A percentile compares a stretch with the other conserved stretches of the same genome.
Evolutionary conservation across 495 filamentous ascomycete genomes (phyloP).

Genomic region (Hypoxylon fragiforme): DNA sequence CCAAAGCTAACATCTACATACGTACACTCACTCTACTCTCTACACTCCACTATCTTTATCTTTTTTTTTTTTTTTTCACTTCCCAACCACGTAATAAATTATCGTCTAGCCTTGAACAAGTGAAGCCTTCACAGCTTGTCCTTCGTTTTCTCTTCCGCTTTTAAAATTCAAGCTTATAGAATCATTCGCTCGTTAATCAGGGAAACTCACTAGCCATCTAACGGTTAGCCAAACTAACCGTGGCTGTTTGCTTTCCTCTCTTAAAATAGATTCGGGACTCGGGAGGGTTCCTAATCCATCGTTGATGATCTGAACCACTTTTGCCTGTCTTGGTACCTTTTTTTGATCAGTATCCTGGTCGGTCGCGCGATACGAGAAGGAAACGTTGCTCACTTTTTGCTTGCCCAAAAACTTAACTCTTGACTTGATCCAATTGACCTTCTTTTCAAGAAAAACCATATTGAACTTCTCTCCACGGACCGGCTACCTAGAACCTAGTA

Average conservation of each 20-base stretch:
- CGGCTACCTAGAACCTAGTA: too few species aligned
- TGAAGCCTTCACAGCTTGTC: slow-evolving; percentile 4
- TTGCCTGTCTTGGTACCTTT: too few species aligned
- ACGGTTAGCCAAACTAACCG: slow-evolving; percentile 21
- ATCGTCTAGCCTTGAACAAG: neutral
- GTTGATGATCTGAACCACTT: too few species aligned
- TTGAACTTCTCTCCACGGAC: too few species aligned
- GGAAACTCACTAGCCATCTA: slow-evolving; percentile 28
- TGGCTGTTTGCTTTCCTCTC: slow-evolving; percentile 31
- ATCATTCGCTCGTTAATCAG: slow-evolving; percentile 16
- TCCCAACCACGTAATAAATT: slow-evolving; percentile 21
- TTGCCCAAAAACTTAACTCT: neutral
- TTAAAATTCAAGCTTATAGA: slow-evolving; percentile 15
- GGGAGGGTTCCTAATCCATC: too few species aligned
- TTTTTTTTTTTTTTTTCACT: neutral
- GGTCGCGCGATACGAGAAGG: slow-evolving; percentile 3
- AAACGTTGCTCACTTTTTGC: neutral
- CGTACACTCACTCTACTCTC: too few species aligned
- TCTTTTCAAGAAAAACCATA: too few species aligned
- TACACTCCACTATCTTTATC: slow-evolving; percentile 23
- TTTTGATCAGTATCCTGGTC: neutral
- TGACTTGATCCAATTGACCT: slow-evolving; percentile 4
- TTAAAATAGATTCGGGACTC: slow-evolving; percentile 15
- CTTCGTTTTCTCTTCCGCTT: slow-evolving; percentile 1
- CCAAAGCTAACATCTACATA: too few species aligned